These are phyloP conservation scores for Monascus ruber DNA, from an alignment of 2,329 filamentous ascomycete species.

Conservation along the genomic window DNA sequence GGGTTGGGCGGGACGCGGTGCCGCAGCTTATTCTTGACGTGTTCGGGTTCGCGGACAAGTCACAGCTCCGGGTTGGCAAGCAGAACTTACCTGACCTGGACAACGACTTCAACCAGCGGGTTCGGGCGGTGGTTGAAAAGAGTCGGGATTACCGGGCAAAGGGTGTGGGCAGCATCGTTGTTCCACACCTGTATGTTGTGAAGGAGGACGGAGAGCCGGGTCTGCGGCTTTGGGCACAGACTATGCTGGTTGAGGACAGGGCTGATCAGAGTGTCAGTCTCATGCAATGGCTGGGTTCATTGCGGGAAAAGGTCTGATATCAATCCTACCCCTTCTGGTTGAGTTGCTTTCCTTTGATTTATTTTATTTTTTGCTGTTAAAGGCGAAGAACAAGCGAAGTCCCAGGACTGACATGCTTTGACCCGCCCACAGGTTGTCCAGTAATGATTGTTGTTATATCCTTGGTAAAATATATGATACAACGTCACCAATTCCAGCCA, in stretches of 20 bases:
- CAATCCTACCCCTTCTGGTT: neutral
- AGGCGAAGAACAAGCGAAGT: conserved; percentile 2
- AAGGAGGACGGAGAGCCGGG: conserved; percentile 93
- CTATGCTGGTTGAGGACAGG: conserved; percentile 84
- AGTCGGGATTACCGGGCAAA: conserved; percentile 76
- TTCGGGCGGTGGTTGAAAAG: conserved; percentile 84
- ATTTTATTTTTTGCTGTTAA: neutral
- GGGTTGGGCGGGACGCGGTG: conserved; percentile 87
- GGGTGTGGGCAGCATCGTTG: conserved; percentile 83
- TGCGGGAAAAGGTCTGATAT: conserved; percentile 80
- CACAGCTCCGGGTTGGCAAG: conserved; percentile 84
- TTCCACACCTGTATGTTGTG: conserved; percentile 86
- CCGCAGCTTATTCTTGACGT: conserved; percentile 81
- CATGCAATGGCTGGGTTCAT: conserved; percentile 79
- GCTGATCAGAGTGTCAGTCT: conserved; percentile 89
- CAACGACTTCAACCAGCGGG: conserved; percentile 91
- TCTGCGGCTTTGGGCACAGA: conserved; percentile 93
- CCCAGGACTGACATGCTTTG: conserved; percentile 13
- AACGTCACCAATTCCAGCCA: no score
- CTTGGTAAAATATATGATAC: no score
- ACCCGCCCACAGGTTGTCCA: conserved; percentile 20
- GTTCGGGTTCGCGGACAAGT: conserved; percentile 75
- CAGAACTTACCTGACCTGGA: conserved; percentile 75
- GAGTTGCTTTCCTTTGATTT: neutral
- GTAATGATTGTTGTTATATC: conserved; percentile 13